Evolutionary conservation across 1,139 yeast genomes (phyloP), one percentile per base, ranked within the genome.

Genomic region (Barnettozyma hawaiiensis): DNA sequence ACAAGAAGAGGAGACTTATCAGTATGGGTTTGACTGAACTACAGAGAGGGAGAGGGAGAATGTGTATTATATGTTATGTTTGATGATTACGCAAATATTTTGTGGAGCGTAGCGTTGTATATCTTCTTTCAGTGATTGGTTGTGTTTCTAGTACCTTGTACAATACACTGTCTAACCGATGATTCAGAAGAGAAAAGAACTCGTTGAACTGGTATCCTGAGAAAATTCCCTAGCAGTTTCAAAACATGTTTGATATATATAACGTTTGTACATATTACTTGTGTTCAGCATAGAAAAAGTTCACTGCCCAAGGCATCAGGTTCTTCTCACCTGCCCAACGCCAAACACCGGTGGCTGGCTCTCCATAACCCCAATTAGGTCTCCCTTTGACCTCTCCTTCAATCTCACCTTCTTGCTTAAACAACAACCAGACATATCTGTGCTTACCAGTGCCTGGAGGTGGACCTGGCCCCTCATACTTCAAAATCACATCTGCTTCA

Each of bases 361-460:
- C 67, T 15, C 83, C 87, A 23, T 86, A 81, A 24, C 96, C 96
- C 96, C 96, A 89, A 57, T 72, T 83, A 23, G 85, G 81, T 61
- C 96, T 74, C 55, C 75, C 86, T 32, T 63, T 27, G n/a, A 52
- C 33, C 29, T 44, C 26, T 14, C 47, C 48, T n/a, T 42, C 32
- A 2, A 44, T 41, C 0, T 41, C 46, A 55, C 60, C 37, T 64
- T 73, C 59, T 67, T 85, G 92, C 64, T 81, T 82, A 63, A 71
- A 86, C 48, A 89, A 65, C 47, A 87, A 60, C 54, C 84, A 85
- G 23, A 85, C 87, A 60, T 89, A 89, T 48, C 96, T 76, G 66
- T 89, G 96, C 59, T 80, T 76, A 15, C 95, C 94, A 1, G 96
- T 85, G 46, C 79, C 79, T 46, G 76, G 75, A 40, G 96, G 96